phyloP scores from a whole-genome alignment of 768 basidiomycete genomes.

The Boletus subparvulus region DNA sequence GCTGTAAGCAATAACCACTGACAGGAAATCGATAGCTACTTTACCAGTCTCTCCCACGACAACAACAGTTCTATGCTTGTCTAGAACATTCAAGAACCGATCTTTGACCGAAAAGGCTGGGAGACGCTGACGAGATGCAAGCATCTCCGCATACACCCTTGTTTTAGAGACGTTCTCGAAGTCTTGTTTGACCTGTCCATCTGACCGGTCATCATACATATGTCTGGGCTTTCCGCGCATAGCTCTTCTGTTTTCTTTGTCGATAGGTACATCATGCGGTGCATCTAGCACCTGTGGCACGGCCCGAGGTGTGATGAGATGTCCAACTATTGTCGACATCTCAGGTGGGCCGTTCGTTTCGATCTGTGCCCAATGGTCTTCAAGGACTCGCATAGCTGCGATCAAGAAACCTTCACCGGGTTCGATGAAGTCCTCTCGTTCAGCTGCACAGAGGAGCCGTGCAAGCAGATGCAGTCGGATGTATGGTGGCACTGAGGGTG shows the following conservation, averaged over 20 bases:
- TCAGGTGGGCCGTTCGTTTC: constrained; percentile 75
- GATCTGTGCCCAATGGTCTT: constrained; percentile 65
- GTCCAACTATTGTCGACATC: constrained; percentile 60
- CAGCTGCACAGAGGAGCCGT: constrained; percentile 56
- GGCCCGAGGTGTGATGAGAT: constrained; percentile 15
- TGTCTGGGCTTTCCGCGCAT: constrained; percentile 3
- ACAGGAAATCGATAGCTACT: constrained; percentile 2
- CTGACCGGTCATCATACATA: constrained; percentile 43
- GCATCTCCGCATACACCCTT: constrained; percentile 54
- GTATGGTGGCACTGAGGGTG: constrained; percentile 69
- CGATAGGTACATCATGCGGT: background rate
- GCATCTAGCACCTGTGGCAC: constrained; percentile 17
- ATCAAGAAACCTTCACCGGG: constrained; percentile 72
- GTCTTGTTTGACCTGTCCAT: constrained; percentile 49
- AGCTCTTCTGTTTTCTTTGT: background rate
- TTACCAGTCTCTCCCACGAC: constrained; percentile 89
- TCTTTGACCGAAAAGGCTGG: constrained; percentile 75
- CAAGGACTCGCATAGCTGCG: constrained; percentile 65
- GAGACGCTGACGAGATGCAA: constrained; percentile 55
- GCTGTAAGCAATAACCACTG: background rate
- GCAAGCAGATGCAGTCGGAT: constrained; percentile 81
- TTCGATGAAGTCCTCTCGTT: constrained; percentile 55
- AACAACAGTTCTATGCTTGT: constrained; percentile 65
- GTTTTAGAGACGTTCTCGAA: constrained; percentile 48
- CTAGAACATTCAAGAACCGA: constrained; percentile 59